These are phyloP conservation scores for Nannochloris sp. DNA, from an alignment of 139 green algal species.

Conservation along the genomic window DNA sequence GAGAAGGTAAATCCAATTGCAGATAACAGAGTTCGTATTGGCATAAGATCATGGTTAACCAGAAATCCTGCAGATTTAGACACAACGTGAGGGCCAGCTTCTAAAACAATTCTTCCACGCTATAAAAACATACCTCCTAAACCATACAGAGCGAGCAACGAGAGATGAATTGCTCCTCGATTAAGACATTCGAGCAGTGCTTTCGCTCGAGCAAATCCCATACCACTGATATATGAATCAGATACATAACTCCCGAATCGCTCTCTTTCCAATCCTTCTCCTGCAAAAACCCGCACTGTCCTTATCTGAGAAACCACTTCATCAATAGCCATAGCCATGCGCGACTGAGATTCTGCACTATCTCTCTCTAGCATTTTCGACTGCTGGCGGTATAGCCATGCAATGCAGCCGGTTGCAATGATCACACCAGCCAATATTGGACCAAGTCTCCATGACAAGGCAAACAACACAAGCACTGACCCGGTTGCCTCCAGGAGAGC, in stretches of 20 bases:
- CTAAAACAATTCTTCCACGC: not conserved
- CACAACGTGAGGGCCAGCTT: not conserved
- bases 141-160: slow-evolving; percentile 67
- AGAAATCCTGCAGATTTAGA: slow-evolving; percentile 35
- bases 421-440: slow-evolving; percentile 72
- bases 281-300: slow-evolving; percentile 67
- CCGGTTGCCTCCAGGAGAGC: slow-evolving; percentile 65
- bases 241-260: slow-evolving; percentile 62
- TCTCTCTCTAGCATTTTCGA: slow-evolving; percentile 45
- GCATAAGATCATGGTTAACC: slow-evolving; percentile 56
- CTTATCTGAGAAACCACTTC: slow-evolving; percentile 51
- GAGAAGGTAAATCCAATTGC: slow-evolving; percentile 87
- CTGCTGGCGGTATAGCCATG: slow-evolving; percentile 57
- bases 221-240: slow-evolving; percentile 45
- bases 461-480: slow-evolving; percentile 55
- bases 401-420: slow-evolving; percentile 52
- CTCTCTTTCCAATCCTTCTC: slow-evolving; percentile 73
- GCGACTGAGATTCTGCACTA: slow-evolving; percentile 38
- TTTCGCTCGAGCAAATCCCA: slow-evolving; percentile 68
- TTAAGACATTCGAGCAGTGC: slow-evolving; percentile 51
- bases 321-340: slow-evolving; percentile 50
- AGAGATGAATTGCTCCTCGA: slow-evolving; percentile 61
- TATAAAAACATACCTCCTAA: slow-evolving; percentile 40
- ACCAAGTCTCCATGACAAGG: slow-evolving; percentile 68
- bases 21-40: slow-evolving; percentile 61